Conservation (phyloP, 495 filamentous ascomycete species). For the Rostrohypoxylon terebratum region DNA sequence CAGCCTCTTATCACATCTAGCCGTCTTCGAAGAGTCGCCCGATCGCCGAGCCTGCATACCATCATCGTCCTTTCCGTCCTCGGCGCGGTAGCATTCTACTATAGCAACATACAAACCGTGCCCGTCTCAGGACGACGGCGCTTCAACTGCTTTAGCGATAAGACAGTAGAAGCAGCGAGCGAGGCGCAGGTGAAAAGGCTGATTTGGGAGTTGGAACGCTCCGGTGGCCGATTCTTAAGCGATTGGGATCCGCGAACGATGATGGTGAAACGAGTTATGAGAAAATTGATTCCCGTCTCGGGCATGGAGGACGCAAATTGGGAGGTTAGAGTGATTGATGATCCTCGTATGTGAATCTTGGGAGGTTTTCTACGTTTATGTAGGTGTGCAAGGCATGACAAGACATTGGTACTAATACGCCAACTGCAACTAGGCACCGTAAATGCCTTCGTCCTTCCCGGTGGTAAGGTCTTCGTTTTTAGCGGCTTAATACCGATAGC, state of each 20-base stretch:
- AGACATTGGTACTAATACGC: conserved; percentile 19
- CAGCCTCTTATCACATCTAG: conserved; percentile 55
- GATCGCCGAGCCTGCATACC: conserved; percentile 50
- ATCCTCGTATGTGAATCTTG: conserved; percentile 54
- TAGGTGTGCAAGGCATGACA: not conserved
- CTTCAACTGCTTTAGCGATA: conserved; percentile 78
- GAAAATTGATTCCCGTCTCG: conserved; percentile 74
- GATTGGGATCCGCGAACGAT: conserved; percentile 54
- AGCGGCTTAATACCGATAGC: conserved; percentile 83
- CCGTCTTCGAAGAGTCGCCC: conserved; percentile 37
- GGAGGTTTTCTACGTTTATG: not conserved
- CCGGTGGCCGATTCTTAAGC: conserved; percentile 53
- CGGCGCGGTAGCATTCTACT: conserved; percentile 68
- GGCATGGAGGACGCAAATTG: conserved; percentile 72
- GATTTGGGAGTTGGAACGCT: conserved; percentile 56
- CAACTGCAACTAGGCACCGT: conserved; percentile 42
- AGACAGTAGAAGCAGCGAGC: conserved; percentile 66
- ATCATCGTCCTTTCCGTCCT: conserved; percentile 50
- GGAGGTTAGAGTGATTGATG: conserved; percentile 89
- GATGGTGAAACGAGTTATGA: conserved; percentile 75
- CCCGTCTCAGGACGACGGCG: conserved; percentile 82
- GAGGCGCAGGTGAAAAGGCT: conserved; percentile 63
- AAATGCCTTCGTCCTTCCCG: conserved; percentile 94
- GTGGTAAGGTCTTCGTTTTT: conserved; percentile 94
- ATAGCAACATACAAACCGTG: conserved; percentile 80